A percentile compares a stretch with the other conserved stretches of the same genome.
Evolutionary conservation across 2,329 filamentous ascomycete genomes (phyloP).

Genomic region (Botrytis aclada): DNA sequence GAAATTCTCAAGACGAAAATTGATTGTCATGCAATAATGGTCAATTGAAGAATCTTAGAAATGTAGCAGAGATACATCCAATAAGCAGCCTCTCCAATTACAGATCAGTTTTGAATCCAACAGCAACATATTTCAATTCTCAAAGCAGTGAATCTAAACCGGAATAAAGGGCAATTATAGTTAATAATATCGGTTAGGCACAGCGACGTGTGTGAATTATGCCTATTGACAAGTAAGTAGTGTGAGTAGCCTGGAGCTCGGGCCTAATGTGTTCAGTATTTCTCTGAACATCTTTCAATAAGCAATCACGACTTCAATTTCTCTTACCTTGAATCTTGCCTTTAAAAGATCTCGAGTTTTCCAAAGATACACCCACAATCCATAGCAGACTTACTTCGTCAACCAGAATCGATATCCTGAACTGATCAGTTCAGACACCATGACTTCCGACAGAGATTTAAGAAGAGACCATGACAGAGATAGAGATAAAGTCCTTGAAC

Average conservation of each 20-base stretch:
- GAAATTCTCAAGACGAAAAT: not conserved
- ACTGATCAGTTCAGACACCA: not conserved
- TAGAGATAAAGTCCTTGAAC: not conserved
- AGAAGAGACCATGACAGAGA: not conserved
- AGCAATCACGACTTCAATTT: not conserved
- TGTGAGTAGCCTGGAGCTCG: not conserved
- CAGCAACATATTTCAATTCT: no score
- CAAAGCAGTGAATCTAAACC: not conserved
- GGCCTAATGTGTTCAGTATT: not conserved
- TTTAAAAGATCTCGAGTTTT: not conserved
- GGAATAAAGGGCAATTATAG: no score
- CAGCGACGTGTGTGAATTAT: not conserved
- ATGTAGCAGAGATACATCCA: not conserved
- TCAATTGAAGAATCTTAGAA: not conserved
- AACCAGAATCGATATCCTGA: not conserved
- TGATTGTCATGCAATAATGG: fast-evolving
- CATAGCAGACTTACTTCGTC: not conserved
- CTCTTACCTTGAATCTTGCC: no score
- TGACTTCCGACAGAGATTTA: not conserved
- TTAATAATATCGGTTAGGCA: not conserved
- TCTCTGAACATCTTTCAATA: no score
- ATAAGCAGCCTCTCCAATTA: not conserved
- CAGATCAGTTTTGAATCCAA: not conserved
- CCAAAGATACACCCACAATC: not conserved
- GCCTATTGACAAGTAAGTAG: not conserved